Base-by-base conservation (phyloP, 768 basidiomycete species). In the Boletus subparvulus region DNA sequence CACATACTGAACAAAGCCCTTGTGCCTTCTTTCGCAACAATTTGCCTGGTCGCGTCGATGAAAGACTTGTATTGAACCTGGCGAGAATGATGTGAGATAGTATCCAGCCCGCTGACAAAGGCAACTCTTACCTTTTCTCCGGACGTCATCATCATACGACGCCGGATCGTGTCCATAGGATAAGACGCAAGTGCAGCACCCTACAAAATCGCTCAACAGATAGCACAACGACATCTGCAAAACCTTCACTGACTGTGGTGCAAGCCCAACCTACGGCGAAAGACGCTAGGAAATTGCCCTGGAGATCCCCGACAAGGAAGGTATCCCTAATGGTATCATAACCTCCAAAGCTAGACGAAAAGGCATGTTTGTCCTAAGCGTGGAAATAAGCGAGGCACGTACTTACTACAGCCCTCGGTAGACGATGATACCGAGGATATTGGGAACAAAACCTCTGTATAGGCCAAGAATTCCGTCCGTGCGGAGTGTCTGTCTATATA, bases 101-200 rank as follows among this genome's bases (percentile, higher is more conserved):
- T 4, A 1, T 24, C 24, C 1, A 28, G 11, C 12, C 48, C 12
- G n/a, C 16, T 24, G 8, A 40, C 16, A 17, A n/a, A 26, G 17
- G 21, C 14, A 37, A 26, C 1, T 45, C 60, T 19, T 47, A 52
- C 74, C 52, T 67, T 69, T 56, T 75, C 71, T 30, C 75, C 77
- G 0, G 73, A 74, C 14, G 76, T 75, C 77, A 78, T 78, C 78
- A 78, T 78, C 77, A 78, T 79, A 51, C 78, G 66, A 49, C 78
- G 68, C 21, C 77, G 68, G 56, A 78, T 75, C 3, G 78, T 78
- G 52, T 78, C 78, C 54, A 78, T 65, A 3, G 76, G 77, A 50
- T 78, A 78, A n/a, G 77, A 68, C 26, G 68, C 71, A 39, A 75
- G 55, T 9, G 75, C 64, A 14, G 77, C 76, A 26, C 69, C 70